Evolutionary conservation across 768 basidiomycete genomes (phyloP).

Genomic region (Hypsizygus marmoreus): DNA sequence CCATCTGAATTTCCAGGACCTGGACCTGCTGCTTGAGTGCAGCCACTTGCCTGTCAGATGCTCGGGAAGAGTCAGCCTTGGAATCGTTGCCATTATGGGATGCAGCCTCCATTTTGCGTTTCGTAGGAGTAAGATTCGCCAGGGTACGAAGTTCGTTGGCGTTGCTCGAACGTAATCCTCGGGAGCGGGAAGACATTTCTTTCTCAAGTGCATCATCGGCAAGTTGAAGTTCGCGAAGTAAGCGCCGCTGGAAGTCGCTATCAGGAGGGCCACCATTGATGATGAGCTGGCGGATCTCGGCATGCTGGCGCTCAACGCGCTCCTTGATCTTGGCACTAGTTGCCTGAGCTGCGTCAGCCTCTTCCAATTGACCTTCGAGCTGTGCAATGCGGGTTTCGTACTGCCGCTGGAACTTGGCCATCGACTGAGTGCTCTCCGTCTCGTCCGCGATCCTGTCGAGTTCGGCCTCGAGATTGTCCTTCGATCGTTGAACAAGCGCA

Average conservation of each 20-base stretch:
- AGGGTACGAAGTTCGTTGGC: slow-evolving; percentile 38
- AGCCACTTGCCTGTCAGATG: slow-evolving; percentile 49
- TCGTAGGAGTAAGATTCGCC: slow-evolving; percentile 51
- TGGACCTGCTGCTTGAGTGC: slow-evolving; percentile 66
- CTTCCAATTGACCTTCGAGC: slow-evolving; percentile 62
- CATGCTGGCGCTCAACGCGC: slow-evolving; percentile 66
- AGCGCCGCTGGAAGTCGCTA: slow-evolving; percentile 58
- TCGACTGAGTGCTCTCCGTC: slow-evolving; percentile 49
- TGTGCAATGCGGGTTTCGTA: slow-evolving; percentile 64
- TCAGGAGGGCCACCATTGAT: slow-evolving; percentile 58
- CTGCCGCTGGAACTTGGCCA: slow-evolving; percentile 62
- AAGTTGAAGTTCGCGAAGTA: slow-evolving; percentile 63
- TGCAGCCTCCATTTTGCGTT: slow-evolving; percentile 37
- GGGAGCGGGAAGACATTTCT: slow-evolving; percentile 46
- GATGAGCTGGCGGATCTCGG: slow-evolving; percentile 71
- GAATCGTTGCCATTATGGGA: slow-evolving; percentile 33
- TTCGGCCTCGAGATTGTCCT: slow-evolving; percentile 66
- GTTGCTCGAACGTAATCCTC: slow-evolving; percentile 32
- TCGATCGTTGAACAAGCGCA: slow-evolving; percentile 55
- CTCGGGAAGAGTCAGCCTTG: slow-evolving; percentile 31
- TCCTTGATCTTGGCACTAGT: slow-evolving; percentile 59
- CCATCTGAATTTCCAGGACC: slow-evolving; percentile 67
- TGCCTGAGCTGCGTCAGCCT: slow-evolving; percentile 50
- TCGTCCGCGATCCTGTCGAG: slow-evolving; percentile 68
- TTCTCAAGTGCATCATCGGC: slow-evolving; percentile 59